Conservation (phyloP, 2,329 filamentous ascomycete species). For the Daldinia sp. region DNA sequence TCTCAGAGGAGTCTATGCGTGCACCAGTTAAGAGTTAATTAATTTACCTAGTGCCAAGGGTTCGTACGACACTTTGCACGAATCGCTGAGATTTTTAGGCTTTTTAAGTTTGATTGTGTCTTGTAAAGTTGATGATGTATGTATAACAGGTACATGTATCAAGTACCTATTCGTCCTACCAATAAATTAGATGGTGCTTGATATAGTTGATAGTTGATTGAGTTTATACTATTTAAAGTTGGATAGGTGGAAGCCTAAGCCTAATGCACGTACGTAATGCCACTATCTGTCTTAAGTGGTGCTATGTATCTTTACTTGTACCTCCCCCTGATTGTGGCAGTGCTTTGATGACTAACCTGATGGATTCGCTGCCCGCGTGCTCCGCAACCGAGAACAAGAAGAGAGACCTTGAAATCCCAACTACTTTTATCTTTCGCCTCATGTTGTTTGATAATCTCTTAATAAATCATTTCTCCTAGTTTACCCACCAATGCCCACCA, state of each 20-base stretch:
- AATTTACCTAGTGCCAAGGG: slow-evolving; percentile 22
- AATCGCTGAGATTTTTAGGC: background rate
- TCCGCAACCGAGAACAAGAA: slow-evolving; percentile 23
- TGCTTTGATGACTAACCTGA: slow-evolving; percentile 42
- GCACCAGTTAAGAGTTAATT: slow-evolving; percentile 26
- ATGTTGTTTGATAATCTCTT: slow-evolving; percentile 13
- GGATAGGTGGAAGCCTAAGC: too few species aligned
- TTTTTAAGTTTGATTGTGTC: background rate
- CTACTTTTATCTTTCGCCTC: slow-evolving; percentile 14
- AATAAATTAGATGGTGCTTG: background rate
- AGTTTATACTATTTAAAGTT: too few species aligned
- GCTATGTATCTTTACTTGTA: background rate
- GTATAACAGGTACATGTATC: too few species aligned
- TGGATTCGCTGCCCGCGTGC: slow-evolving; percentile 18
- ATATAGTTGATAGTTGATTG: background rate
- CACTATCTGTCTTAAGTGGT: background rate
- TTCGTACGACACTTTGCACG: background rate
- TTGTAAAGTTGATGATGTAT: background rate
- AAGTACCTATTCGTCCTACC: background rate
- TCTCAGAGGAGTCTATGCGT: slow-evolving; percentile 39
- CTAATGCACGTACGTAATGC: background rate
- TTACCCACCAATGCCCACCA: slow-evolving; percentile 29
- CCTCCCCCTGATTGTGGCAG: slow-evolving; percentile 47
- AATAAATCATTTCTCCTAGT: slow-evolving; percentile 16
- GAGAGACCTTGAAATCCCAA: slow-evolving; percentile 4